A percentile compares a stretch with the other conserved stretches of the same genome.
phyloP scores from a whole-genome alignment of 2,329 filamentous ascomycete genomes.

The Alternaria novae-zelandiae region DNA sequence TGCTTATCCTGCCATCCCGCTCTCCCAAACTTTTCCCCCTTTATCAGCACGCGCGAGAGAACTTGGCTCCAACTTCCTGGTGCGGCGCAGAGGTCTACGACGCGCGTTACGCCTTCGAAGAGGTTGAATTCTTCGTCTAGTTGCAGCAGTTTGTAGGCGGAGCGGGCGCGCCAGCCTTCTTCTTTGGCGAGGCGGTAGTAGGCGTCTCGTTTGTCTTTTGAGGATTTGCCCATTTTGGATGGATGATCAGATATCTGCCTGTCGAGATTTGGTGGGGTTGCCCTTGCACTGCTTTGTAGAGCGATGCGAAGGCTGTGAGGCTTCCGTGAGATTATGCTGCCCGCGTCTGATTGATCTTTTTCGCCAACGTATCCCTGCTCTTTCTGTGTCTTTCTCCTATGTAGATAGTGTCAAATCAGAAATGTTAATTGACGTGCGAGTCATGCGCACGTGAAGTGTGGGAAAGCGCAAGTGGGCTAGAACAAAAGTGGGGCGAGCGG shows the following conservation, averaged over 20 bases:
- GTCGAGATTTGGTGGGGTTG: too few species aligned
- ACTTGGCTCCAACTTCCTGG: conserved; percentile 98
- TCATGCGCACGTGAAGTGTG: conserved; percentile 30
- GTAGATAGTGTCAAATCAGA: too few species aligned
- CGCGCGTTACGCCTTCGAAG: conserved; percentile 86
- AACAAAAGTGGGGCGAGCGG: conserved; percentile 24
- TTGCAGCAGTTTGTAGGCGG: conserved; percentile 96
- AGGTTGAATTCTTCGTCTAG: conserved; percentile 96
- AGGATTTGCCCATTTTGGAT: conserved; percentile 84
- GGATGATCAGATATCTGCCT: too few species aligned
- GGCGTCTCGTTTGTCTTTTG: conserved; percentile 97
- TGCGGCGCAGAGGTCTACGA: conserved; percentile 94
- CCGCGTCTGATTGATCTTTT: background rate
- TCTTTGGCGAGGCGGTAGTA: conserved; percentile 98
- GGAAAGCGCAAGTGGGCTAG: conserved; percentile 28
- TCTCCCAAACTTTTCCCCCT: conserved; percentile 87
- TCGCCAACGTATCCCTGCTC: background rate
- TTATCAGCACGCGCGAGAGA: conserved; percentile 88
- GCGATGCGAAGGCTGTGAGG: background rate
- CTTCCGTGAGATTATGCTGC: background rate
- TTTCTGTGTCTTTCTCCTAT: background rate
- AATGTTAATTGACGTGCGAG: conserved; percentile 13
- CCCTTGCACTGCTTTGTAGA: background rate
- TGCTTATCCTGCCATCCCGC: conserved; percentile 87
- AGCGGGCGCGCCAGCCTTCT: conserved; percentile 96